phyloP scores from a whole-genome alignment of 129 eudicot genomes.

The Saussurea involucrata region DNA sequence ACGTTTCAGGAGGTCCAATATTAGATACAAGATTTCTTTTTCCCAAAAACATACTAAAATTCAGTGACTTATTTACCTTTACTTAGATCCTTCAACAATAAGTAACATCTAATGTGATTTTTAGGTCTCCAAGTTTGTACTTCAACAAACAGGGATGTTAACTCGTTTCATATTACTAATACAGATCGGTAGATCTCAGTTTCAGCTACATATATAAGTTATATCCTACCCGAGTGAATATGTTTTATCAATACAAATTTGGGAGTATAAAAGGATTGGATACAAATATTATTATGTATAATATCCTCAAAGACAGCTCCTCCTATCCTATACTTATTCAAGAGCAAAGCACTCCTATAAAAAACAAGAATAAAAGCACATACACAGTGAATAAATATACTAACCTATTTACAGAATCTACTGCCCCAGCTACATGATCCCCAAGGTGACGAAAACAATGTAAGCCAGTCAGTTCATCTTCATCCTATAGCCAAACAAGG shows the following conservation, averaged over 20 bases:
- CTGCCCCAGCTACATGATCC: conserved; percentile 74
- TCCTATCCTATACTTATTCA: not conserved
- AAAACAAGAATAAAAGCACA: not conserved
- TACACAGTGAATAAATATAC: conserved; percentile 16
- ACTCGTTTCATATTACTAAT: not conserved
- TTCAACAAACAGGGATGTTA: not conserved
- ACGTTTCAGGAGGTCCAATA: not conserved
- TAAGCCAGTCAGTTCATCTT: conserved; percentile 84
- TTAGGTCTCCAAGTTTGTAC: not conserved
- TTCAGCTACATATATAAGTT: not conserved
- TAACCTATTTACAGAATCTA: conserved; percentile 88
- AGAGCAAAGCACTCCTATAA: not conserved
- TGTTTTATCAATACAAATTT: not conserved
- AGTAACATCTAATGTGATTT: not conserved
- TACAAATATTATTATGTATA: not conserved
- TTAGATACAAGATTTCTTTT: not conserved
- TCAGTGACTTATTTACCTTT: not conserved
- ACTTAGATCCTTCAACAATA: not conserved
- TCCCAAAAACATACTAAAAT: not conserved
- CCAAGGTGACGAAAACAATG: conserved; percentile 97
- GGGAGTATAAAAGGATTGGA: not conserved
- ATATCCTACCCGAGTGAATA: not conserved
- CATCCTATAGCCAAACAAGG: conserved; percentile 44
- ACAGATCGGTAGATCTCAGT: not conserved
- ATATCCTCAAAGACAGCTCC: not conserved